Evolutionary conservation across 2,329 filamentous ascomycete species (phyloP).

Genomic region (Ambrosiella xylebori): DNA sequence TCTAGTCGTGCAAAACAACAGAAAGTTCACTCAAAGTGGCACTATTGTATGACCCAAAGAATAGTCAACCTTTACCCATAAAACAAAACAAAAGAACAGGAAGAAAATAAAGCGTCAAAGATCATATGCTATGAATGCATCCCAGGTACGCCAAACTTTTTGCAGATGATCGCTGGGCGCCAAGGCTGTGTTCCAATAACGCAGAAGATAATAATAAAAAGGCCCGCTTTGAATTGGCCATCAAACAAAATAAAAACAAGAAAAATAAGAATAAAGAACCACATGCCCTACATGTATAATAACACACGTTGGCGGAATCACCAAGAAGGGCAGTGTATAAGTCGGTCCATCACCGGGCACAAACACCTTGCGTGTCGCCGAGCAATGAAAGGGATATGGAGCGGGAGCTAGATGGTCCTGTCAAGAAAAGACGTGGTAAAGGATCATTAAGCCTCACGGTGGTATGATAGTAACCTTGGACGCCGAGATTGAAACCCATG

Average conservation of each 20-base stretch:
- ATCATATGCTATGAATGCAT: too few relatives aligned
- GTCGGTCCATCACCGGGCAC: background rate
- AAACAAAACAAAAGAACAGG: too few relatives aligned
- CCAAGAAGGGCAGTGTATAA: background rate
- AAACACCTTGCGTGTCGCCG: background rate
- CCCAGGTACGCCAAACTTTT: too few relatives aligned
- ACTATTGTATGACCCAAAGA: background rate
- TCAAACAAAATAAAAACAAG: conserved; percentile 4
- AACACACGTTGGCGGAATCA: background rate
- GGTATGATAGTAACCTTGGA: conserved; percentile 1
- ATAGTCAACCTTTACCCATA: background rate
- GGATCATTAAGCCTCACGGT: background rate
- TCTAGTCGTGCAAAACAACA: conserved; percentile 1
- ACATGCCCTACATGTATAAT: background rate
- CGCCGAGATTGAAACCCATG: background rate
- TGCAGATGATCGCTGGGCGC: too few relatives aligned
- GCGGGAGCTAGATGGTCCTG: background rate
- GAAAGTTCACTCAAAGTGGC: background rate
- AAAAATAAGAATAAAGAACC: conserved; percentile 2
- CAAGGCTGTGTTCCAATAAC: too few relatives aligned
- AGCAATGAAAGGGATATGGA: background rate
- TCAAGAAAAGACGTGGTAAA: too few relatives aligned
- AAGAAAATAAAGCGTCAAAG: too few relatives aligned
- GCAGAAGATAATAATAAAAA: too few relatives aligned
- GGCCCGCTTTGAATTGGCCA: background rate